Conservation (phyloP, 2,329 filamentous ascomycete genomes). For the Cladosporium cucumerinum region DNA sequence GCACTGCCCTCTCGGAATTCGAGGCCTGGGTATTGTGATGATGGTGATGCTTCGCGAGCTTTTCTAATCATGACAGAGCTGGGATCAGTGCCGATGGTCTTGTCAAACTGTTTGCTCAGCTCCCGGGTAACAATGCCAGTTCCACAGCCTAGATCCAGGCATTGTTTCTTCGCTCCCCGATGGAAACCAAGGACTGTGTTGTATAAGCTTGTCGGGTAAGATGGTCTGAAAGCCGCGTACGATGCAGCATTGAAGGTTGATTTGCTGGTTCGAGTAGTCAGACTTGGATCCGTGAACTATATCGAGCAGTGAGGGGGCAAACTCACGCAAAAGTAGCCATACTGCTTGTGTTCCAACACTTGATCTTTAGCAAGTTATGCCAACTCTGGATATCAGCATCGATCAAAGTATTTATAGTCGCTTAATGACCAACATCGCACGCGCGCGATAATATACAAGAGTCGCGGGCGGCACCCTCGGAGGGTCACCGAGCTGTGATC, state of each 20-base stretch:
- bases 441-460: background rate
- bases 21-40: conserved; percentile 40
- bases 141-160: conserved; percentile 62
- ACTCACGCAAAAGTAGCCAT: conserved; percentile 53
- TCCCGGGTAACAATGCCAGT: conserved; percentile 57
- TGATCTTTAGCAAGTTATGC: background rate
- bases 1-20: conserved; percentile 50
- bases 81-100: conserved; percentile 55
- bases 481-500: background rate
- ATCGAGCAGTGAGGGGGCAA: conserved; percentile 8
- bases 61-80: conserved; percentile 53
- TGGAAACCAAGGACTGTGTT: conserved; percentile 55
- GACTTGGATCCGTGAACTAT: background rate
- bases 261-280: conserved; percentile 41
- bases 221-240: conserved; percentile 60
- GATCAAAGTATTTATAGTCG: background rate
- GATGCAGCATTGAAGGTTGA: conserved; percentile 54
- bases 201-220: conserved; percentile 56
- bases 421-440: background rate
- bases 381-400: background rate
- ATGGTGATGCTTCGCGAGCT: conserved; percentile 28
- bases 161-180: conserved; percentile 37
- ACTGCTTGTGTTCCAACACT: background rate
- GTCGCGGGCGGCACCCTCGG: background rate
- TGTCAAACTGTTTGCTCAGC: conserved; percentile 52